Percentiles rank a stretch among this genome's conserved stretches.
These are phyloP conservation scores for Globisporangium nodosum DNA, from an alignment of 352 stramenopile genomes.

Conservation along the genomic window DNA sequence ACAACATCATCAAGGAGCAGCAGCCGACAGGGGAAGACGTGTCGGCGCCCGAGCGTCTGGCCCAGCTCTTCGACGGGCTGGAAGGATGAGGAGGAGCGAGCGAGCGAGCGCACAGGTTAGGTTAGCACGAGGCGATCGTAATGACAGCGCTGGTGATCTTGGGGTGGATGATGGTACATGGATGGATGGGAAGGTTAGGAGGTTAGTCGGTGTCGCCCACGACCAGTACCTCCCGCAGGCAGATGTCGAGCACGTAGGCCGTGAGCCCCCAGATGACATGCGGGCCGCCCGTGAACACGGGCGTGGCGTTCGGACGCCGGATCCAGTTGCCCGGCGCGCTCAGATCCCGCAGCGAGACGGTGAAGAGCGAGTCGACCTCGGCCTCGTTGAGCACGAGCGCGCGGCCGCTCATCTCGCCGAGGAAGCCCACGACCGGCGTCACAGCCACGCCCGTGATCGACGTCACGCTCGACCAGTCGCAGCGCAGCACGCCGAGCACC, in stretches of 20 bases:
- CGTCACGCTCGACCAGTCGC: constrained; percentile 94
- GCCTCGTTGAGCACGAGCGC: constrained; percentile 92
- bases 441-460: constrained; percentile 96
- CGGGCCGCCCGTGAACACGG: constrained; percentile 92
- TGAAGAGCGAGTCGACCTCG: constrained; percentile 96
- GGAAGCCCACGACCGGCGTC: constrained; percentile 96
- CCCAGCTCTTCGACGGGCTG: constrained; percentile 10
- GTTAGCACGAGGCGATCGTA: too few species aligned
- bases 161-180: neutral
- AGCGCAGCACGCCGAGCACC: constrained; percentile 92
- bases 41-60: neutral
- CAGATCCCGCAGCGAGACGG: constrained; percentile 87
- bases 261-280: constrained; percentile 97
- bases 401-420: constrained; percentile 91
- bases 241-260: constrained; percentile 93
- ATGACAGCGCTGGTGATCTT: neutral
- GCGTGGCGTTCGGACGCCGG: constrained; percentile 70
- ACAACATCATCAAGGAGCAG: constrained; percentile 51
- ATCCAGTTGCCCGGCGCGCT: constrained; percentile 84
- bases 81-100: too few species aligned
- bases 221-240: constrained; percentile 60
- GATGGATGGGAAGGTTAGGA: neutral
- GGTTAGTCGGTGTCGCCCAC: constrained; percentile 14
- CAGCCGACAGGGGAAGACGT: constrained; percentile 1
- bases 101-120: too few species aligned